Percentiles rank a stretch among this genome's conserved stretches.
Conservation (phyloP, 345 rosid species). For the Eucalyptus sideroxylon region DNA sequence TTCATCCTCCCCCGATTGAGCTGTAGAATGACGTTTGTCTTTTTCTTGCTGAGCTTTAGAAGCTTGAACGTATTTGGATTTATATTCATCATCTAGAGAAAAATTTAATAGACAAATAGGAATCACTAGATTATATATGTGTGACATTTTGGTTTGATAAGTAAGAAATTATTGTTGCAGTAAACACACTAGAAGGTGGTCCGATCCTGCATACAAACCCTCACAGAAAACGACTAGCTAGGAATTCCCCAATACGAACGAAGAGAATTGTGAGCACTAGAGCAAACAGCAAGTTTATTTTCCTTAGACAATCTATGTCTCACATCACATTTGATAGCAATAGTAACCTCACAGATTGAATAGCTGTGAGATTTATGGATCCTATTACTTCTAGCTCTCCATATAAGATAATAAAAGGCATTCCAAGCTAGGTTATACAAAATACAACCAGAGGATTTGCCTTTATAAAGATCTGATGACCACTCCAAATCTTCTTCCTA, state of each 20-base stretch:
- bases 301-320: background rate
- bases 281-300: background rate
- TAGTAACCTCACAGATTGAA: background rate
- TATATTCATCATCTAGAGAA: background rate
- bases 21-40: background rate
- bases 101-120: background rate
- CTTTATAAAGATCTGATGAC: background rate
- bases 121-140: background rate
- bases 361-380: background rate
- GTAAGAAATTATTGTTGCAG: background rate
- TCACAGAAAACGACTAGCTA: background rate
- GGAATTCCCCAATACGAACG: background rate
- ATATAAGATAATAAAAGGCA: background rate
- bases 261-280: background rate
- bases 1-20: constrained; percentile 43
- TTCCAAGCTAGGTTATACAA: background rate
- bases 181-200: background rate
- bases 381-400: background rate
- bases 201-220: background rate
- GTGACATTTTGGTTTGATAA: background rate
- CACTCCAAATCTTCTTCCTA: background rate
- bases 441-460: background rate
- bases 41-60: background rate
- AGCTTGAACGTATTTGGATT: background rate
- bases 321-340: background rate